Evolutionary conservation across 176 grass and related monocot species (phyloP), one percentile per base, ranked within the genome.

Genomic region (Eleusine indica): DNA sequence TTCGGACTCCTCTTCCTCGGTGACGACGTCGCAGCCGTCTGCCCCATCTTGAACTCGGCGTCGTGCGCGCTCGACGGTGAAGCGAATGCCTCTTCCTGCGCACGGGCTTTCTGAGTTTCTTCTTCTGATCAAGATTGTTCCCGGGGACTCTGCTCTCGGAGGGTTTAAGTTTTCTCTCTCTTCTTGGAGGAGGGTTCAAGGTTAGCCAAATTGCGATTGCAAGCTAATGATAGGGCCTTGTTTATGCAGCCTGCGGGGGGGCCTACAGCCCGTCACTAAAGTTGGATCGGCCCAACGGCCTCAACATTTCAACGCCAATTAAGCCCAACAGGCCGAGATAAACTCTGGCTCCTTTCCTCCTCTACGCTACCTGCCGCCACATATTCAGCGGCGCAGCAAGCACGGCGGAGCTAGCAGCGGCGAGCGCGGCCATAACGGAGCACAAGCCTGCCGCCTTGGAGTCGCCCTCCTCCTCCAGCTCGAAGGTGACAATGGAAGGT

Each of bases 1-100:
- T 60, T 86, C n/a, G 96, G 96, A 80, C 91, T 91, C 62, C 93
- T 93, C 66, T 82, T 78, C 57, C 17, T 17, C 15, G 54, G 54
- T 19, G 57, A 9, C 19, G 57, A 1, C 21, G 9, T 60, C 57
- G 57, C 17, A 5, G 7, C 1, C 54, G 66, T 78, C 77, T 66
- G 21, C 19, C 88, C 88, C 88, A 90, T 90, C 73, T 47, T 77
- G 65, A 7, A 35, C 61, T 15, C 18, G 18, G 68, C 6, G 49
- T 54, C n/a, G 17, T 8, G 37, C 30, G 48, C 18, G 5, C 53
- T 16, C 54, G 54, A 21, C 54, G 57, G 54, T 58, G 54, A 22
- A 60, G 56, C 21, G 19, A 21, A 7, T n/a, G 19, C 56, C 18
- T 8, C 16, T 17, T 17, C 4, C 19, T 19, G 21, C 21, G 7